Conservation (phyloP, 1,284 basidiomycete genomes). For the Vanrija humicola region DNA sequence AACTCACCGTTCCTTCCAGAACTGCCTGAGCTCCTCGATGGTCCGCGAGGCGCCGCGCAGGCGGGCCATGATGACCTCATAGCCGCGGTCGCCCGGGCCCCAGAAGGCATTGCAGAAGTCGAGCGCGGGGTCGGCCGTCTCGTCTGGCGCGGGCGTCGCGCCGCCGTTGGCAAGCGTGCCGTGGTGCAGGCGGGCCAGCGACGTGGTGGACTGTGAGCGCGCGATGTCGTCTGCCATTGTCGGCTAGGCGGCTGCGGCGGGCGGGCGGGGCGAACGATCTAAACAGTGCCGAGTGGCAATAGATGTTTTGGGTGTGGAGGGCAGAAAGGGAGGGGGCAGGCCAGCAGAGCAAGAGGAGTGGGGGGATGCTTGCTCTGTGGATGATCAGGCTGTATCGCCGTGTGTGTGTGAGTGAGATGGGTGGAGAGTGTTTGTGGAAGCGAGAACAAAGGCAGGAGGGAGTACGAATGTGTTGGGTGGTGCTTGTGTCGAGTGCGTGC, state of each 20-base stretch:
- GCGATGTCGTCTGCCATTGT: slow-evolving; percentile 15
- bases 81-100: slow-evolving; percentile 79
- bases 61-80: slow-evolving; percentile 81
- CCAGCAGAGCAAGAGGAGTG: too few relatives aligned
- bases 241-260: neutral
- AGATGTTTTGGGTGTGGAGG: too few relatives aligned
- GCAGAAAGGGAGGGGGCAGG: too few relatives aligned
- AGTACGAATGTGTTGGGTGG: too few relatives aligned
- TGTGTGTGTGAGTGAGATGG: too few relatives aligned
- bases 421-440: too few relatives aligned
- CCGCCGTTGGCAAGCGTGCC: slow-evolving; percentile 19
- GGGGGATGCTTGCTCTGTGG: too few relatives aligned
- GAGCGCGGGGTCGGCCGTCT: slow-evolving; percentile 45
- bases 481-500: too few relatives aligned
- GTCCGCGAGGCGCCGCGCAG: slow-evolving; percentile 82
- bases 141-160: slow-evolving; percentile 17
- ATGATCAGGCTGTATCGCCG: too few relatives aligned
- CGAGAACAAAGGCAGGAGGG: too few relatives aligned
- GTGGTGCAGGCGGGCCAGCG: slow-evolving; percentile 43
- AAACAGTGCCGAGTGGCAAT: neutral
- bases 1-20: slow-evolving; percentile 83
- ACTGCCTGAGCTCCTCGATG: slow-evolving; percentile 77
- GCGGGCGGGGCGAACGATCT: too few relatives aligned
- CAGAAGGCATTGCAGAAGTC: slow-evolving; percentile 98
- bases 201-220: slow-evolving; percentile 46